Percentiles rank a stretch among this genome's conserved stretches.
phyloP scores from a whole-genome alignment of 1,284 basidiomycete genomes.

The Microbotryomycetes sp. region DNA sequence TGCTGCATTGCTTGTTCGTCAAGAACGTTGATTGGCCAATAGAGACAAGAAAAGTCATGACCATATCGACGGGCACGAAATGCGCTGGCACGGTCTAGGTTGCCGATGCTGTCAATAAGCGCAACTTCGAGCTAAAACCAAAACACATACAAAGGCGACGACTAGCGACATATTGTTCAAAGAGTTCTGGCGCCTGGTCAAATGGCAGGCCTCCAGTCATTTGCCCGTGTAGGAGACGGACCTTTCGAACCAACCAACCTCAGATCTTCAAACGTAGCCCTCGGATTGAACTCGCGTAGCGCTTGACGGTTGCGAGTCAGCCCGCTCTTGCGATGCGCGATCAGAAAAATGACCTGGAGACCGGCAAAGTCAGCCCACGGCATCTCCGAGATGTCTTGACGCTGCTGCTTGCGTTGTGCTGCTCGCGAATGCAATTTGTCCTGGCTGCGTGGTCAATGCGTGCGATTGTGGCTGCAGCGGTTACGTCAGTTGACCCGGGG shows the following conservation, averaged over 20 bases:
- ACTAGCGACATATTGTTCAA: background rate
- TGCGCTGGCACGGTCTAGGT: too few relatives aligned
- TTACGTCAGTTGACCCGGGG: too few relatives aligned
- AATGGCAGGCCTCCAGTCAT: too few relatives aligned
- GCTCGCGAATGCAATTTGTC: background rate
- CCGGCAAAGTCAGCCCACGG: background rate
- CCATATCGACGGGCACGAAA: too few relatives aligned
- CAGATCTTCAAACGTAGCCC: background rate
- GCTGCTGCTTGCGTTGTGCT: background rate
- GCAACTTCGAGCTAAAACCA: background rate
- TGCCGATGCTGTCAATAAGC: too few relatives aligned
- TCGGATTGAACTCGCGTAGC: background rate
- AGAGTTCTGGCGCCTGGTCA: constrained; percentile 1
- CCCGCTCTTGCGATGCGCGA: background rate
- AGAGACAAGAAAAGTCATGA: background rate
- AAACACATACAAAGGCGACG: too few relatives aligned
- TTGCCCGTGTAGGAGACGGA: background rate
- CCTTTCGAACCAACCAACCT: background rate
- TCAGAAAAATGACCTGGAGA: background rate
- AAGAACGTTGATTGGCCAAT: background rate
- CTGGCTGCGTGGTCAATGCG: background rate
- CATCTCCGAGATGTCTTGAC: background rate
- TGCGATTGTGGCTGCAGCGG: too few relatives aligned
- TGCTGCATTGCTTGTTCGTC: background rate
- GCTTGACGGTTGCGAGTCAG: constrained; percentile 1